Evolutionary conservation across 176 grass and related monocot genomes (phyloP).

Genomic region (Oryza glumipatula): DNA sequence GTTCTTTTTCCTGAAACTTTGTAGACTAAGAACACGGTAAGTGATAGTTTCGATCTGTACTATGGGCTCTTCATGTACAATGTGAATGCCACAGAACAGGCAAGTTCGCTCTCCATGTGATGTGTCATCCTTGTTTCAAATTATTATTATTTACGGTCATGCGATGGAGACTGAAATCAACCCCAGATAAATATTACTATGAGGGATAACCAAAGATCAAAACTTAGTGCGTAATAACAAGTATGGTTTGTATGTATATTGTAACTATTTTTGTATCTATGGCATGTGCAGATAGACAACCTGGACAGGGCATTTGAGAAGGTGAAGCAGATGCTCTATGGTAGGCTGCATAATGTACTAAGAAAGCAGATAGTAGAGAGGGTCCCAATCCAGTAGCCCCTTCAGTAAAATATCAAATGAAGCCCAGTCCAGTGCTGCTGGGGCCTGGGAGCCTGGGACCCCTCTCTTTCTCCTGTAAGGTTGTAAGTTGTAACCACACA

Average conservation of each 20-base stretch:
- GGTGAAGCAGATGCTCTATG: slow-evolving; percentile 62
- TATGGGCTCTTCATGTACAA: slow-evolving; percentile 85
- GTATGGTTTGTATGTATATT: neutral
- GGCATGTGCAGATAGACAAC: slow-evolving; percentile 53
- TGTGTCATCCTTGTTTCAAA: neutral
- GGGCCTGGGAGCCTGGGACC: no score
- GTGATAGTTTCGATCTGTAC: slow-evolving; percentile 74
- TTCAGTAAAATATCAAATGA: neutral
- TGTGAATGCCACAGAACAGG: slow-evolving; percentile 72
- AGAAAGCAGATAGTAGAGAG: slow-evolving; percentile 70
- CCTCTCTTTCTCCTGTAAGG: neutral
- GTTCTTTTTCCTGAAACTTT: neutral
- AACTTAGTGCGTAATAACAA: neutral
- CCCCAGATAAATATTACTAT: no score
- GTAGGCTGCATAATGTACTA: slow-evolving; percentile 59
- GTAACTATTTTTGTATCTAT: neutral
- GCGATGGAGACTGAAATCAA: neutral
- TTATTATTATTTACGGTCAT: neutral
- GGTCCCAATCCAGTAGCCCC: neutral
- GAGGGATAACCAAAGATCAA: no score
- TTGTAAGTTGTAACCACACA: neutral
- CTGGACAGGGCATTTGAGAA: slow-evolving; percentile 57
- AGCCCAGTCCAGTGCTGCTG: neutral
- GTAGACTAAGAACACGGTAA: slow-evolving; percentile 59
- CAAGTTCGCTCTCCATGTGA: slow-evolving; percentile 32